Evolutionary conservation across 2,329 filamentous ascomycete species (phyloP).

Genomic region (Ascochyta pisi): DNA sequence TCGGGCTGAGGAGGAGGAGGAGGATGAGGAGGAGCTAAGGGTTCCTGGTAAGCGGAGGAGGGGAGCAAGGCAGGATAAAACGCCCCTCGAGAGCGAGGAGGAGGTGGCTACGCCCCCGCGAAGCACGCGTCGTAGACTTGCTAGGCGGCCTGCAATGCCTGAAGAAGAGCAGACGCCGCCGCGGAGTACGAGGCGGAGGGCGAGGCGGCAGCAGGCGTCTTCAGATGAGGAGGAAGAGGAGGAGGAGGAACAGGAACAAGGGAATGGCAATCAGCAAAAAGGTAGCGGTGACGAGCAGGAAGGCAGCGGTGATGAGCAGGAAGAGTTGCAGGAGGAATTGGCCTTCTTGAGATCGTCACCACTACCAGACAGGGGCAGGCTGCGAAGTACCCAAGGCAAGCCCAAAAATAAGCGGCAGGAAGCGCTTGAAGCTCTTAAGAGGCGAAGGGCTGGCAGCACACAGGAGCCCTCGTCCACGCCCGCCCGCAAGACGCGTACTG

Average conservation of each 20-base stretch:
- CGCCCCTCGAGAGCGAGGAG: slow-evolving; percentile 14
- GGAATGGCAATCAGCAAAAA: too few species aligned
- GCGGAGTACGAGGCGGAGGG: slow-evolving; percentile 21
- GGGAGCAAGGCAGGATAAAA: slow-evolving; percentile 1
- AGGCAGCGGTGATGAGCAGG: slow-evolving; percentile 29
- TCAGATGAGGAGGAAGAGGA: slow-evolving; percentile 29
- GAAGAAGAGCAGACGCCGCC: slow-evolving; percentile 14
- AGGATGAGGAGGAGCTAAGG: slow-evolving; percentile 1
- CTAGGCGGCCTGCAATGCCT: slow-evolving; percentile 2
- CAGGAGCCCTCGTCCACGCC: slow-evolving; percentile 36
- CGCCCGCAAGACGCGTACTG: slow-evolving; percentile 28
- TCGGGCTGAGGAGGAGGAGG: background rate
- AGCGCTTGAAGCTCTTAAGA: slow-evolving; percentile 55
- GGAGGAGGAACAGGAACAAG: slow-evolving; percentile 54
- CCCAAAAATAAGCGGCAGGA: slow-evolving; percentile 48
- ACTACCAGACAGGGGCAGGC: slow-evolving; percentile 32
- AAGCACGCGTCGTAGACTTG: slow-evolving; percentile 13
- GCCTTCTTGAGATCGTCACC: slow-evolving; percentile 51
- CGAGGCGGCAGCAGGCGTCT: slow-evolving; percentile 30
- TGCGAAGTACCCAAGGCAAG: slow-evolving; percentile 34
- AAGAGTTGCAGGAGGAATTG: slow-evolving; percentile 56
- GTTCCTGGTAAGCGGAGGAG: slow-evolving; percentile 17
- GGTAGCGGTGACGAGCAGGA: background rate
- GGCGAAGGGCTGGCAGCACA: slow-evolving; percentile 44
- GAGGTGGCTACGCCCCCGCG: slow-evolving; percentile 13